These are phyloP conservation scores for Jimgerdemannia flammicorona DNA, from an alignment of 192 early-diverging fungal species.

Conservation along the genomic window DNA sequence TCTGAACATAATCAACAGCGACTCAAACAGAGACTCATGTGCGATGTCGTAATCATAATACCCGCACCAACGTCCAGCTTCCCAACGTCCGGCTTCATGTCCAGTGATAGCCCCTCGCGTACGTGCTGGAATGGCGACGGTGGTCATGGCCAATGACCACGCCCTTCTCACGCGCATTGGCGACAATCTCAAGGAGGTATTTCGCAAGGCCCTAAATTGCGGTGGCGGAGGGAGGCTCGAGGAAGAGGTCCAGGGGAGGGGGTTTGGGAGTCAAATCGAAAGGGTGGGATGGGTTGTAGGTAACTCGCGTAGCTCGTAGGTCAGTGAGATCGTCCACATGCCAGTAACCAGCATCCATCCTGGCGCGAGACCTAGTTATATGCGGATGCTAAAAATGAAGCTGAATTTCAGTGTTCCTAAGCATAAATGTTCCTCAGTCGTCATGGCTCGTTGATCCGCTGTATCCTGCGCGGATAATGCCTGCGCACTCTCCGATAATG, in stretches of 20 bases:
- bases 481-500: too few relatives aligned
- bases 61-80: constrained; percentile 74
- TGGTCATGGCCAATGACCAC: constrained; percentile 95
- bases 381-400: neutral
- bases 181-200: constrained; percentile 59
- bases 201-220: constrained; percentile 57
- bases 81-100: constrained; percentile 64
- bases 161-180: constrained; percentile 59
- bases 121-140: constrained; percentile 79
- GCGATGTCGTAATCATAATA: too few relatives aligned
- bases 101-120: constrained; percentile 69
- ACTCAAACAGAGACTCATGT: constrained; percentile 10
- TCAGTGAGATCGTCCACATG: constrained; percentile 92
- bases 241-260: neutral
- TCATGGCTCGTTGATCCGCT: neutral
- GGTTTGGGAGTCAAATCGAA: neutral
- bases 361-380: constrained; percentile 70
- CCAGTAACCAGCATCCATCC: constrained; percentile 93
- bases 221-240: neutral
- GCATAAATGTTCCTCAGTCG: neutral
- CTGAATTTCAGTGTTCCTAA: neutral
- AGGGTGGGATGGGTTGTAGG: neutral
- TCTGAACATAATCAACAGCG: too few relatives aligned
- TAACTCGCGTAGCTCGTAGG: constrained; percentile 83
- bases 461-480: neutral